phyloP scores from a whole-genome alignment of 257 asterid genomes.

The Lavandula angustifolia region DNA sequence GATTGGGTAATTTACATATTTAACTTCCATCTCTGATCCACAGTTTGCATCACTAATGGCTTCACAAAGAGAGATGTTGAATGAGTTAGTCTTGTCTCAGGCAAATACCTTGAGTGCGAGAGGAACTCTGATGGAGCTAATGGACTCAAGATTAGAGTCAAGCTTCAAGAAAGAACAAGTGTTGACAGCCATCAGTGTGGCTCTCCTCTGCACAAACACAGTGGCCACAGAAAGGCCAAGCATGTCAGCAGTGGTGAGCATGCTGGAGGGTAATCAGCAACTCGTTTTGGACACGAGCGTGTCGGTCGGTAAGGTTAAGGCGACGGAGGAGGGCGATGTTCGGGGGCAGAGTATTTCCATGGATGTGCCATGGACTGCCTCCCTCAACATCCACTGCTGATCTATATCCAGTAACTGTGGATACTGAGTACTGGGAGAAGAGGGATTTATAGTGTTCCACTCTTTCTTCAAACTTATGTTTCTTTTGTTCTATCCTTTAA shows the following conservation, averaged over 20 bases:
- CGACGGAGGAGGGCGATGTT: background rate
- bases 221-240: constrained; percentile 53
- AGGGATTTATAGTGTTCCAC: constrained; percentile 27
- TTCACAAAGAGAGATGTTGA: background rate
- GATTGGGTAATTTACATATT: constrained; percentile 46
- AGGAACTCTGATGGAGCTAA: constrained; percentile 51
- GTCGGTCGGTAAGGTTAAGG: background rate
- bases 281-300: constrained; percentile 25
- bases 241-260: constrained; percentile 65
- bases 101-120: constrained; percentile 47
- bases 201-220: constrained; percentile 52
- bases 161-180: constrained; percentile 44
- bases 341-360: constrained; percentile 39
- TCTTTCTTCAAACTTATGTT: constrained; percentile 2
- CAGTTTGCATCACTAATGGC: no score
- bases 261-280: constrained; percentile 50
- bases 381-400: constrained; percentile 48
- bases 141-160: constrained; percentile 53
- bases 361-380: constrained; percentile 50
- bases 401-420: constrained; percentile 47
- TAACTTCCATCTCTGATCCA: background rate
- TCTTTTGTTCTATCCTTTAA: background rate
- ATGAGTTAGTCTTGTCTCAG: constrained; percentile 29
- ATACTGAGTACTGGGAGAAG: constrained; percentile 52
- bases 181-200: constrained; percentile 43